A percentile compares a stretch with the other conserved stretches of the same genome.
Evolutionary conservation across 2,329 filamentous ascomycete species (phyloP).

Genomic region (Claviceps pusilla): DNA sequence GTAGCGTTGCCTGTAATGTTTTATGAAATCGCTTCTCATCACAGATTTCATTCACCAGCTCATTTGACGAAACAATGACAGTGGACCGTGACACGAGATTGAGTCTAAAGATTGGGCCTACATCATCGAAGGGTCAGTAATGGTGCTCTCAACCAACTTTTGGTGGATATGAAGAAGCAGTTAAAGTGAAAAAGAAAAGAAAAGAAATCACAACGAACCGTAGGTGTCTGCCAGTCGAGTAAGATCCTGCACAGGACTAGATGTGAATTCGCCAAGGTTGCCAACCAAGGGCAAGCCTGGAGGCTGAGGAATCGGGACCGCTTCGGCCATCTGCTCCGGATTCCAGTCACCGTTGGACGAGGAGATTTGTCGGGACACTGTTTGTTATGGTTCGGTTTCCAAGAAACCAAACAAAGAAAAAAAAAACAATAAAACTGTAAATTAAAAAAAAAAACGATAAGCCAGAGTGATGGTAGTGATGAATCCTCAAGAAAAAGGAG

Average conservation of each 20-base stretch:
- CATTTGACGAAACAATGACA: constrained; percentile 37
- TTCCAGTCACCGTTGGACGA: too few species aligned
- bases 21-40: constrained; percentile 55
- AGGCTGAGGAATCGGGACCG: constrained; percentile 45
- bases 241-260: constrained; percentile 41
- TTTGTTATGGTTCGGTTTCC: too few species aligned
- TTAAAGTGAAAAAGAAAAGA: background rate
- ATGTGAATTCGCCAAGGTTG: constrained; percentile 48
- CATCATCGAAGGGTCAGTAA: too few species aligned
- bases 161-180: too few species aligned
- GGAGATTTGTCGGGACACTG: too few species aligned
- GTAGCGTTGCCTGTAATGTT: constrained; percentile 31
- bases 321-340: constrained; percentile 16
- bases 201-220: constrained; percentile 26
- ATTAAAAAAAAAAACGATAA: too few species aligned
- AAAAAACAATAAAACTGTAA: too few species aligned
- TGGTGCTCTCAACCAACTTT: too few species aligned
- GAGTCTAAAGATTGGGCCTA: constrained; percentile 47
- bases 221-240: constrained; percentile 47
- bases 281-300: constrained; percentile 50
- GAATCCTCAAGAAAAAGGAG: too few species aligned
- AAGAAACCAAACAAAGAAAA: too few species aligned
- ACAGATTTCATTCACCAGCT: constrained; percentile 47
- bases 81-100: constrained; percentile 30
- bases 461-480: too few species aligned